Base-by-base conservation (phyloP, 768 basidiomycete species). In the Leucocoprinus sp. region DNA sequence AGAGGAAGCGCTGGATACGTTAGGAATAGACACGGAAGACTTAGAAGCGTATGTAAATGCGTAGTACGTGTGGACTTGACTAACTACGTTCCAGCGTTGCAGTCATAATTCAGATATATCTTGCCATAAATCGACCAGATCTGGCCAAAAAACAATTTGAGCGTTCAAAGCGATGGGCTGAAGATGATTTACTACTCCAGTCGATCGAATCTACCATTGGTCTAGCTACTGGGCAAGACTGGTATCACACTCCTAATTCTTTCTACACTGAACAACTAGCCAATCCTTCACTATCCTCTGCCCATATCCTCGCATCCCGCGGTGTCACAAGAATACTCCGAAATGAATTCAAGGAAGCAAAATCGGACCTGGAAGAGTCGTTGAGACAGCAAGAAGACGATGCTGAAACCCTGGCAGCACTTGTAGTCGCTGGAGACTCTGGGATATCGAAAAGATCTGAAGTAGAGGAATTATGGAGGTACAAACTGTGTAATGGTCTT, bases 1-100 rank as follows among this genome's bases (percentile, higher is more conserved):
- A 8, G 93, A 96, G 62, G 93, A 97, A 64, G 93, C 92, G 1
- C 66, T 96, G 19, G 93, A 95, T 63, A 93, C 88, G 0, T 70
- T 97, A 24, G 81, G 82, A 6, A 76, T 75, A 5, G 83, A 80
- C 38, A 78, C 78, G 24, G 76, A 83, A 51, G 86, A 89, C 54
- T 74, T 92, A 28, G 93, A 97, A 70, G 86, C 88, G 92, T 93
- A 62, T 55, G 88, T 75, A 18, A 4, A 19, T 9, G 23, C 43
- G 17, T 12, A n/a, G 21, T 37, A 22, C 26, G 19, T 31, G 5
- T n/a, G 43, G 43, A 40, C 17, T 12, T 44, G 17, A 41, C 34
- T 42, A 11, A 38, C 29, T 34, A 27, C 23, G 45, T 11, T 27
- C 17, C 54, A 95, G 93, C 33, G 82, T 89, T 27, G 84, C 90